Base-by-base conservation (phyloP, 306 rosid genomes). In the Cucurbita moschata region DNA sequence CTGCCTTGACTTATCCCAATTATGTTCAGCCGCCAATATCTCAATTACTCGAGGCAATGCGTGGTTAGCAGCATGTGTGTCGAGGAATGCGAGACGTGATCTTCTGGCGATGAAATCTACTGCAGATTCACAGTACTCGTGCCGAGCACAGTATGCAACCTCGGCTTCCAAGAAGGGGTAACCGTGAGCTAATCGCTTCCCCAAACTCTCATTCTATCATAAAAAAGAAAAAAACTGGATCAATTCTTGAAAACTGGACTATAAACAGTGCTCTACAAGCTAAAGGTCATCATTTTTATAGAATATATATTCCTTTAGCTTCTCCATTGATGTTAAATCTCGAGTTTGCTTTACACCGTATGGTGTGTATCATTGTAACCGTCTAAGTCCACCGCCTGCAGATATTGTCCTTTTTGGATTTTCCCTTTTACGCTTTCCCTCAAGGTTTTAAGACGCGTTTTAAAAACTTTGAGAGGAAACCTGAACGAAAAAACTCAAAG, bases 81-180 rank as follows among this genome's bases (percentile, higher is more conserved):
- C 99, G 0, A 95, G 99, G 82, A 95, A 95, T 72, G 99, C 97
- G 30, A 95, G 97, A 72, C 97, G 91, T 65, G 88, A 85, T 83
- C 99, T 89, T 75, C 99, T 85, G 43, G 99, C 99, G 63, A 95
- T 91, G 87, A 95, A 95, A 77, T 95, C 99, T 43, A 91, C 76
- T 19, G 99, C 96, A 69, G 97, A 91, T 84, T 91, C 96, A 66
- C 99, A 95, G 79, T 89, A 95, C 81, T 95, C 99, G 56, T 91
- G 78, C 30, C 99, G 92, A 49, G 99, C 99, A 79, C 99, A 91
- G 84, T 89, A 95, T 4, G 99, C 99, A 72, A 95, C 99, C 86
- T 95, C 99, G 12, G 99, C 99, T 85, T 95, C 99, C 67, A 95
- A 86, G 81, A 80, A 88, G 16, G 99, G 97, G 83, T 95, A 89